phyloP scores from a whole-genome alignment of 371 early-diverging fungal species.

The Mucor plumbeus region DNA sequence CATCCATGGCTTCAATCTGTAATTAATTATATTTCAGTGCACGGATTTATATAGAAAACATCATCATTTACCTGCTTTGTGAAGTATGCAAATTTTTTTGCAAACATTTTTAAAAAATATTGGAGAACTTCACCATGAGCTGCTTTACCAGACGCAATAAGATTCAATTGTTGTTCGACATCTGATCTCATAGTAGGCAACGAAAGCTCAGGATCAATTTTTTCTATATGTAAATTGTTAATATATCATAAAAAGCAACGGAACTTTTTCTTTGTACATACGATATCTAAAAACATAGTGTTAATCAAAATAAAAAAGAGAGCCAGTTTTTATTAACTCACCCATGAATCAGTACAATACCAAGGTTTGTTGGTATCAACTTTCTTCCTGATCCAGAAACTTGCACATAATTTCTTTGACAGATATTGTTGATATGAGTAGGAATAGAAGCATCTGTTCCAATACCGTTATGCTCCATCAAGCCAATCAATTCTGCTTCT shows the following conservation, averaged over 20 bases:
- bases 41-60: background rate
- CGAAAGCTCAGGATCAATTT: constrained; percentile 59
- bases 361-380: constrained; percentile 56
- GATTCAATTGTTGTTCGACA: constrained; percentile 55
- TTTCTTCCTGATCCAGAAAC: constrained; percentile 44
- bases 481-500: constrained; percentile 71
- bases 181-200: constrained; percentile 61
- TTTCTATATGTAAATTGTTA: constrained; percentile 32
- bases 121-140: constrained; percentile 43
- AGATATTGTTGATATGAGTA: constrained; percentile 79
- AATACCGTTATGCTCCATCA: constrained; percentile 76
- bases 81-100: constrained; percentile 54
- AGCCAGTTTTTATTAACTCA: constrained; percentile 16
- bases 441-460: constrained; percentile 85
- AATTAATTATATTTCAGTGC: background rate
- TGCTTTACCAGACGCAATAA: constrained; percentile 56
- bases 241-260: background rate
- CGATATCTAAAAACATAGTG: constrained; percentile 30
- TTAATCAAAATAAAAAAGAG: background rate
- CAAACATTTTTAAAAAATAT: constrained; percentile 53
- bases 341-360: constrained; percentile 62
- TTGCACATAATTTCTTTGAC: constrained; percentile 65
- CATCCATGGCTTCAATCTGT: constrained; percentile 58
- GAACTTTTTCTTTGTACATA: constrained; percentile 7
- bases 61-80: constrained; percentile 37